Conservation (phyloP, 768 basidiomycete species). For the Podaxis mareebaensis region DNA sequence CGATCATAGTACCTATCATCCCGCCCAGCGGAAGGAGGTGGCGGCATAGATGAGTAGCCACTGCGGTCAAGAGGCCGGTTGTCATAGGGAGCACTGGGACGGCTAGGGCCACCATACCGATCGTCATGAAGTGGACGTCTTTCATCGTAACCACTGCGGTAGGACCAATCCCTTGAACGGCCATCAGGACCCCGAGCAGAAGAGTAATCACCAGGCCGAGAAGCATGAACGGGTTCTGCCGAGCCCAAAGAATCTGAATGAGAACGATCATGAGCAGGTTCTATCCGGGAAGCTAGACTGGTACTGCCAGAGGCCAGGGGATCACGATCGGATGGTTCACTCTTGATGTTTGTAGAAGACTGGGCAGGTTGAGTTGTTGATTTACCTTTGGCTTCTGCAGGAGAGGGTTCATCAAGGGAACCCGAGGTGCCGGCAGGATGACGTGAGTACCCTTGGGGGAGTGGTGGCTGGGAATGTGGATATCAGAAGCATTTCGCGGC, state of each 20-base stretch:
- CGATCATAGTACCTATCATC: slow-evolving; percentile 16
- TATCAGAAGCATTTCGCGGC: neutral
- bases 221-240: slow-evolving; percentile 5
- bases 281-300: slow-evolving; percentile 3
- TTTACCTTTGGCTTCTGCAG: slow-evolving; percentile 6
- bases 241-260: slow-evolving; percentile 1
- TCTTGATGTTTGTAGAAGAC: slow-evolving; percentile 4
- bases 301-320: neutral
- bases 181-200: slow-evolving; percentile 5
- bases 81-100: slow-evolving; percentile 11
- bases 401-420: neutral
- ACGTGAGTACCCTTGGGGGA: neutral
- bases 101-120: slow-evolving; percentile 5
- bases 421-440: neutral
- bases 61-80: slow-evolving; percentile 7
- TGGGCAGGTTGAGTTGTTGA: neutral
- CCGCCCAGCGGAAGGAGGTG: slow-evolving; percentile 1
- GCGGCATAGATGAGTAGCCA: slow-evolving; percentile 14
- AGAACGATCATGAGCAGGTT: neutral
- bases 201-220: slow-evolving; percentile 11
- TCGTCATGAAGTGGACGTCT: slow-evolving; percentile 13
- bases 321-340: neutral
- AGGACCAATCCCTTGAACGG: slow-evolving; percentile 10
- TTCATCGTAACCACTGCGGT: slow-evolving; percentile 6
- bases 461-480: neutral